Base-by-base conservation (phyloP, 108 stramenopile genomes). In the Nitzschia sp. region DNA sequence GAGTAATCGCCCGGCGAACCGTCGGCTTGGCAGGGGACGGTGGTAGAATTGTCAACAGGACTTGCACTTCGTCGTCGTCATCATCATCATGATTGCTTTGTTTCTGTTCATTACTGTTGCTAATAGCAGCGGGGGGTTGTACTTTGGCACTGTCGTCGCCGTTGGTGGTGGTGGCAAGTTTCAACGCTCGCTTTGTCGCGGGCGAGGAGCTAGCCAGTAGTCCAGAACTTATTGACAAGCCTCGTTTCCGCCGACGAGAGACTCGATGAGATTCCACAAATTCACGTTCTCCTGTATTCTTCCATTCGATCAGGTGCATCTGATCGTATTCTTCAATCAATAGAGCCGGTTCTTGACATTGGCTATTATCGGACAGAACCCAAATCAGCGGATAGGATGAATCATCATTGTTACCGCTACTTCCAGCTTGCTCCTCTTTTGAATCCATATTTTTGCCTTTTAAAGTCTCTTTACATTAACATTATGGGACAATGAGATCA, bases 1-100 rank as follows among this genome's bases (percentile, higher is more conserved):
- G 57, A 49, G 46, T 59, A 29, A 70, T 32, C 2, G 59, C 31
- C 8, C 47, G 28, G 1, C 42, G 18, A 19, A 17, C 23, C 9
- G 24, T 45, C 27, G 57, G 45, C 42, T 46, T 59, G 19, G 46
- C 55, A 46, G 66, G 66, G 26, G 74, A 54, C 28, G 74, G 74
- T 18, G 74, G 74, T 11, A 46, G 15, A 29, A 75, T 75, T 23
- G 59, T 61, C 18, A 75, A 26, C 4, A 78, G 27, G 34, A 72
- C 36, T 46, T 67, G 63, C 25, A 78, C 64, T 24, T 71, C 77
- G 46, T 70, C 68, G 3, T 76, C 68, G 38, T 61, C 34, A 24
- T 59, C 54, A 21, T 59, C 46, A 28, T 70, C 59, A 25, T 57
- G 11, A 24, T 53, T n/a, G 45, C 13, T 17, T n/a, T n/a, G n/a